Conservation (phyloP, 1,284 basidiomycete species). For the Melanopsichium pennsylvanicum region DNA sequence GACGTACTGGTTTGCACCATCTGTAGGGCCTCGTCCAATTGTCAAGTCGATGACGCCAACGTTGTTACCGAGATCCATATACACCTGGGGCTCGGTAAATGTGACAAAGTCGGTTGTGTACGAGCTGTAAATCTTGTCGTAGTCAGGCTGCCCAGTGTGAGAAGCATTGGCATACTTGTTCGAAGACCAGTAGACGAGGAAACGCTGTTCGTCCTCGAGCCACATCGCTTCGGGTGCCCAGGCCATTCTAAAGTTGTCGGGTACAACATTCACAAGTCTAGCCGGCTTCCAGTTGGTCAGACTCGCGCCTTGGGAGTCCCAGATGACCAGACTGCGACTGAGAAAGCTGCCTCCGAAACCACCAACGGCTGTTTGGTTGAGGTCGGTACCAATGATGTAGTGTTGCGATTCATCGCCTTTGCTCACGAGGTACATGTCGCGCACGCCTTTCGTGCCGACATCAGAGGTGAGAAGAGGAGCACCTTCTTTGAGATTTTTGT, state of each 20-base stretch:
- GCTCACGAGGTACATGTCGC: conserved; percentile 32
- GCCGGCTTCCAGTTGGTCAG: conserved; percentile 24
- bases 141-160: conserved; percentile 17
- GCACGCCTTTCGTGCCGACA: conserved; percentile 26
- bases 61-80: conserved; percentile 18
- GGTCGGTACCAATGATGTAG: conserved; percentile 37
- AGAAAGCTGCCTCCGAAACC: conserved; percentile 16
- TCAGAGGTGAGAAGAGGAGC: conserved; percentile 18
- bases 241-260: conserved; percentile 18
- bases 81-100: conserved; percentile 20
- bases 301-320: conserved; percentile 18
- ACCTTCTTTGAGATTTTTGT: conserved; percentile 26
- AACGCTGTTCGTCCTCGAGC: conserved; percentile 18
- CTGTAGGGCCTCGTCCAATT: conserved; percentile 10
- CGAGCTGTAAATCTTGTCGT: conserved; percentile 28
- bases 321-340: conserved; percentile 23
- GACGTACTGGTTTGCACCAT: conserved; percentile 11
- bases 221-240: conserved; percentile 23
- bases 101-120: conserved; percentile 27
- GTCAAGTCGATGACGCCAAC: conserved; percentile 22
- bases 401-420: conserved; percentile 23
- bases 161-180: conserved; percentile 28
- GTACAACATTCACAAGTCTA: conserved; percentile 19
- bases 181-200: conserved; percentile 30
- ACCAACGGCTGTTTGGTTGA: conserved; percentile 28